Evolutionary conservation across 2,329 filamentous ascomycete genomes (phyloP), one percentile per base, ranked within the genome.

Genomic region (Colletotrichum caudatum): DNA sequence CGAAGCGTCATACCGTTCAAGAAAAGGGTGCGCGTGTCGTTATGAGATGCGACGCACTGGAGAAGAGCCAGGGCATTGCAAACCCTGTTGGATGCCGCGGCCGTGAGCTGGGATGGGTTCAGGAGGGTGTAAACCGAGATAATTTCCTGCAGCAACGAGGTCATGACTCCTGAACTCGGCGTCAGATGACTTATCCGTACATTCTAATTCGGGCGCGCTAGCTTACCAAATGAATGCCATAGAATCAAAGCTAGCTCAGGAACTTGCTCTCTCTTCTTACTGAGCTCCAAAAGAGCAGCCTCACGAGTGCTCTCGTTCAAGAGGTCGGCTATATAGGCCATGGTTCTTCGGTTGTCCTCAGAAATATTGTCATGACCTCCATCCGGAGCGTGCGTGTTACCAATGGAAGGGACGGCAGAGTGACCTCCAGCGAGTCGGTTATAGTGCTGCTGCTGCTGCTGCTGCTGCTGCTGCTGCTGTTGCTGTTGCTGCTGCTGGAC

Each of bases 261-360:
- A 20, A 99, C 96, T 82, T 98, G 96, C 83, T 99, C 96, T 69
- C 96, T 88, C 88, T 99, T 99, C 87, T 99, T 99, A 84, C 95
- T 98, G 63, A 99, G 88, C 82, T 99, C 96, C 78, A 99, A 88
- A 66, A 99, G 87, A 61, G 96, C 96, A 5, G 94, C 92, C 84
- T 98, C 96, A 74, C 96, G 90, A 37, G 94, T 95, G 77, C 88
- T 91, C 75, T 95, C 93, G 80, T 94, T 95, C 79, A 98, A 88
- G 69, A 98, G 87, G 80, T 98, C 95, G 66, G 95, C 94, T 74
- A 98, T 96, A 87, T 94, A 98, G 74, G 91, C 91, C 82, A 98
- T 90, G n/a, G 97, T 96, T 75, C 95, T 90, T 76, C 94, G 89
- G 82, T 97, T 97, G 80, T 98, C 95, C 80, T 98, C 95, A 23